A percentile compares a stretch with the other conserved stretches of the same genome.
Conservation (phyloP, 2,329 filamentous ascomycete species). For the Penicillium occitanis region DNA sequence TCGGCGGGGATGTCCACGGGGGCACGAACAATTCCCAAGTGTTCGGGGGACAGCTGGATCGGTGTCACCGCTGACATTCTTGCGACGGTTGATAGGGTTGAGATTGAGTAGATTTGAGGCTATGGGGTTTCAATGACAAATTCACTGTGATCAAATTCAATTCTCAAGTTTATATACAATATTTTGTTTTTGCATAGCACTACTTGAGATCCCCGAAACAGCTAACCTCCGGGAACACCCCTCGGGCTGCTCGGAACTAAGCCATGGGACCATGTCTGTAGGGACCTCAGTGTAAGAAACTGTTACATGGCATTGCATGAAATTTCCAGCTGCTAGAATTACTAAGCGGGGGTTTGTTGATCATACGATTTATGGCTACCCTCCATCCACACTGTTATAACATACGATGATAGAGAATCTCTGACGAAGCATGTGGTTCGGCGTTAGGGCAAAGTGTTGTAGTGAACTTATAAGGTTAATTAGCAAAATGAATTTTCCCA, state of each 20-base stretch:
- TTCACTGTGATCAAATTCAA: background rate
- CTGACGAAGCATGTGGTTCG: background rate
- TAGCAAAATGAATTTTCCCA: background rate
- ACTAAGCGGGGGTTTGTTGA: background rate
- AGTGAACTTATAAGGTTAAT: background rate
- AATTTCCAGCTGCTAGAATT: background rate
- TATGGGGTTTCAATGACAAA: background rate
- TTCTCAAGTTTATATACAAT: background rate
- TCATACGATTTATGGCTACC: background rate
- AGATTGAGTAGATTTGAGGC: background rate
- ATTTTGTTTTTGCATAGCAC: background rate
- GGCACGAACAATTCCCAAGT: slow-evolving; percentile 1
- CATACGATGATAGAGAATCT: background rate
- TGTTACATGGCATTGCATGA: background rate
- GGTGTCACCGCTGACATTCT: background rate
- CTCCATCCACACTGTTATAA: background rate
- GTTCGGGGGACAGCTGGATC: background rate
- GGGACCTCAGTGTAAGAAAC: background rate
- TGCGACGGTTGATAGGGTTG: background rate
- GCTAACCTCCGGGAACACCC: background rate
- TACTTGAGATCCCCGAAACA: background rate
- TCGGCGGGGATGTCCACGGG: background rate
- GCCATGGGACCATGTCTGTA: background rate
- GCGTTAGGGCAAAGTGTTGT: background rate
- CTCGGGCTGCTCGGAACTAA: background rate